Conservation (phyloP, 2,329 filamentous ascomycete genomes). For the Gliomastix tumulicola region DNA sequence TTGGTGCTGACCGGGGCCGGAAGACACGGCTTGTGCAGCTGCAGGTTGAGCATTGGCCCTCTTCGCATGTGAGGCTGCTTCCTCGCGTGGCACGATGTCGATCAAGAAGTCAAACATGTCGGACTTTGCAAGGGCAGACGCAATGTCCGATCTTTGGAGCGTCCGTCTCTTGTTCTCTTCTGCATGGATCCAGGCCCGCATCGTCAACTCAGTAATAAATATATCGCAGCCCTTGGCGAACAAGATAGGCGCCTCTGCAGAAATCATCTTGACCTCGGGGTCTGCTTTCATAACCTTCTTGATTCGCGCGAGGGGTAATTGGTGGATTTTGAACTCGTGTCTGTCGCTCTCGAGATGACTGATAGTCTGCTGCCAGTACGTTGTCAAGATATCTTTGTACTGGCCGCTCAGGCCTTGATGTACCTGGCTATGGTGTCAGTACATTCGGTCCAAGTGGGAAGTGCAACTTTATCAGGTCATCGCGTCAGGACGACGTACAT, state of each 20-base stretch:
- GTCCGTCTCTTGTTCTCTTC: conserved; percentile 98
- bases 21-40: conserved; percentile 33
- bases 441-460: background rate
- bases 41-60: conserved; percentile 51
- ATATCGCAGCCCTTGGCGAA: conserved; percentile 99
- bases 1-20: conserved; percentile 41
- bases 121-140: conserved; percentile 88
- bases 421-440: conserved; percentile 47
- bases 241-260: conserved; percentile 91
- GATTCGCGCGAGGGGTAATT: conserved; percentile 92
- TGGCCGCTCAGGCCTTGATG: conserved; percentile 89
- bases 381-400: conserved; percentile 95
- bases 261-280: conserved; percentile 99
- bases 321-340: conserved; percentile 98
- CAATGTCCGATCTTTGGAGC: conserved; percentile 91
- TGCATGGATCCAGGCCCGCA: conserved; percentile 99
- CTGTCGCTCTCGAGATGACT: conserved; percentile 89
- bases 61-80: conserved; percentile 81
- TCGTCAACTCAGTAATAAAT: conserved; percentile 97
- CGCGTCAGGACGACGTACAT: conserved; percentile 70
- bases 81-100: conserved; percentile 94
- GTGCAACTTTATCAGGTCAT: background rate
- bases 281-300: conserved; percentile 99
- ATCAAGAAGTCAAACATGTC: conserved; percentile 99
- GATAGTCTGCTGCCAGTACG: conserved; percentile 99